Conservation (phyloP, 352 stramenopile species). For the Aphanomyces stellatus region DNA sequence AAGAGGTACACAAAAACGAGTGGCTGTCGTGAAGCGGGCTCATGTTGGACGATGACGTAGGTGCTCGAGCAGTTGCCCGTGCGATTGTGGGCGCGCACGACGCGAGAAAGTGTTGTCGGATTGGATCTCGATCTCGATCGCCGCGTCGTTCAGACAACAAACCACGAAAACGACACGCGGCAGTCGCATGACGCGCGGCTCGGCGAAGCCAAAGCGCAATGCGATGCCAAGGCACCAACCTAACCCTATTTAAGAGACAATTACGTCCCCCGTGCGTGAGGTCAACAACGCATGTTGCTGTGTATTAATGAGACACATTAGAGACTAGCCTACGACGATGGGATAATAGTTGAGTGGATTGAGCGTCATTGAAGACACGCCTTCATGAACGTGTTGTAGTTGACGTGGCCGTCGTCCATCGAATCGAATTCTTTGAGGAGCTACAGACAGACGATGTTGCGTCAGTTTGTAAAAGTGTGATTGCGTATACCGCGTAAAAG, state of each 20-base stretch:
- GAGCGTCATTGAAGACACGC: constrained; percentile 40
- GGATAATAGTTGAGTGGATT: too few species aligned
- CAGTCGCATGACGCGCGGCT: not conserved
- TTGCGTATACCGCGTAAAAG: constrained; percentile 22
- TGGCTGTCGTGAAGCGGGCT: too few species aligned
- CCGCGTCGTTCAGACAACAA: not conserved
- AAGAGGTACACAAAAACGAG: not conserved
- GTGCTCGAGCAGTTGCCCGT: not conserved
- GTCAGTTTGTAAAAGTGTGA: too few species aligned
- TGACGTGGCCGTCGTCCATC: constrained; percentile 43
- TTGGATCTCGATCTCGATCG: not conserved
- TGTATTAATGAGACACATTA: too few species aligned
- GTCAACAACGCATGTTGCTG: too few species aligned
- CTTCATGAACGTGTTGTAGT: constrained; percentile 73
- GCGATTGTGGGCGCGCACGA: not conserved
- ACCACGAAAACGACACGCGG: not conserved
- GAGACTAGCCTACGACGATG: too few species aligned
- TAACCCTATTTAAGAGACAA: too few species aligned
- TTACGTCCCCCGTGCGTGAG: too few species aligned
- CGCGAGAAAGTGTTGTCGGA: not conserved
- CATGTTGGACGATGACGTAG: too few species aligned
- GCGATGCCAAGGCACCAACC: too few species aligned
- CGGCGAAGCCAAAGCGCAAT: not conserved
- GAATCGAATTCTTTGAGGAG: constrained; percentile 59
- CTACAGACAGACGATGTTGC: constrained; percentile 22